Percentiles rank a stretch among this genome's conserved stretches.
phyloP scores from a whole-genome alignment of 2,329 filamentous ascomycete genomes.

The Amphichorda felina region DNA sequence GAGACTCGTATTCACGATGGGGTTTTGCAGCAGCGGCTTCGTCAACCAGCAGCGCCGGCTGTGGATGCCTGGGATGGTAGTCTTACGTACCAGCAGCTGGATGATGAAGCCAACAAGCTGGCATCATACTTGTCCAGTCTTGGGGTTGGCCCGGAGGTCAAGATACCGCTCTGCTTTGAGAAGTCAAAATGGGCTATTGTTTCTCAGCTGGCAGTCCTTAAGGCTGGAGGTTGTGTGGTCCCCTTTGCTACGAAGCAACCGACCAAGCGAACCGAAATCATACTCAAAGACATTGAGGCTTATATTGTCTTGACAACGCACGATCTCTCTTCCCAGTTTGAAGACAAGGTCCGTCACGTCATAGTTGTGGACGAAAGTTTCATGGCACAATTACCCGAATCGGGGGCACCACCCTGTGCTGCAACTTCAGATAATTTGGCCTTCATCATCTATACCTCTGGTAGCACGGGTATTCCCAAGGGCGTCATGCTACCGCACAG shows the following conservation, averaged over 20 bases:
- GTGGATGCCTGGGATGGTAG: conserved; percentile 23
- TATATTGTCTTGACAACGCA: too few relatives aligned
- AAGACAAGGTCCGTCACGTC: too few relatives aligned
- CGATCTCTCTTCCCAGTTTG: too few relatives aligned
- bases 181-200: conserved; percentile 16
- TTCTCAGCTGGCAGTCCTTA: conserved; percentile 8
- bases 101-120: conserved; percentile 16
- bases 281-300: too few relatives aligned
- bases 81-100: conserved; percentile 18
- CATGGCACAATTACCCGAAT: too few relatives aligned
- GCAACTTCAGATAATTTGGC: neutral
- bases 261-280: neutral
- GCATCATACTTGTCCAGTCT: conserved; percentile 21
- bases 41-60: conserved; percentile 17
- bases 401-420: too few relatives aligned
- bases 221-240: conserved; percentile 8
- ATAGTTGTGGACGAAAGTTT: too few relatives aligned
- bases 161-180: conserved; percentile 31
- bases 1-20: too few relatives aligned
- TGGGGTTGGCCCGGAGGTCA: conserved; percentile 34
- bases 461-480: conserved; percentile 2
- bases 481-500: conserved; percentile 1
- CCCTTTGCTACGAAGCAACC: conserved; percentile 7
- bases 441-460: conserved; percentile 3
- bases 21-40: too few relatives aligned